Evolutionary conservation across 805 yeast genomes (phyloP).

Genomic region (Schwanniomyces vanrijiae): DNA sequence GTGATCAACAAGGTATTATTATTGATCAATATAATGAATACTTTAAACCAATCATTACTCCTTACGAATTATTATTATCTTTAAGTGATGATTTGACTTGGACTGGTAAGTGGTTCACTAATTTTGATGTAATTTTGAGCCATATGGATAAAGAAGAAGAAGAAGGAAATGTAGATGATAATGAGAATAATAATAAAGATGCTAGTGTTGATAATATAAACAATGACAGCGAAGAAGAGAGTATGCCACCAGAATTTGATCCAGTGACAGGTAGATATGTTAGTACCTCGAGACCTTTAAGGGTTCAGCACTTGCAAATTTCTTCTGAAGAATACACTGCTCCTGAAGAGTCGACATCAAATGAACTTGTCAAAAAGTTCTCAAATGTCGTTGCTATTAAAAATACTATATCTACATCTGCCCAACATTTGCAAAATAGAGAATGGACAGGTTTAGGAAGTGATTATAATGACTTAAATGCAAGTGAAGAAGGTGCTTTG

Average conservation of each 20-base stretch:
- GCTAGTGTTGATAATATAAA: conserved; percentile 18
- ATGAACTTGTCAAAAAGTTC: conserved; percentile 54
- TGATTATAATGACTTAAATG: conserved; percentile 52
- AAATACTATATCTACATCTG: conserved; percentile 87
- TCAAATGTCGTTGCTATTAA: conserved; percentile 63
- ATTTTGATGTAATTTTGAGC: conserved; percentile 57
- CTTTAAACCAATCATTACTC: conserved; percentile 89
- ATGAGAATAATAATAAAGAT: conserved; percentile 27
- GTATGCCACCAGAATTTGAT: conserved; percentile 78
- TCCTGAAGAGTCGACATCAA: conserved; percentile 14
- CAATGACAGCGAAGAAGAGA: conserved; percentile 35
- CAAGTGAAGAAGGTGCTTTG: conserved; percentile 60
- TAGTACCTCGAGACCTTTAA: conserved; percentile 70
- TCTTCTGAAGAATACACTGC: conserved; percentile 36
- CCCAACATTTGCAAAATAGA: conserved; percentile 66
- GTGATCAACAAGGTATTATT: conserved; percentile 91
- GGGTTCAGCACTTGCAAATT: conserved; percentile 65
- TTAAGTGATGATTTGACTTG: conserved; percentile 73
- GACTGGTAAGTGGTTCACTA: conserved; percentile 94
- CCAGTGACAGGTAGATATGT: conserved; percentile 82
- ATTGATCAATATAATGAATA: conserved; percentile 77
- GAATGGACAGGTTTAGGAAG: conserved; percentile 92
- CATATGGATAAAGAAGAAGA: conserved; percentile 37
- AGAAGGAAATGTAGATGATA: no score
- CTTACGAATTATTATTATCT: conserved; percentile 85